Evolutionary conservation across 1,284 basidiomycete genomes (phyloP).

Genomic region (Rhodotorula sp.): DNA sequence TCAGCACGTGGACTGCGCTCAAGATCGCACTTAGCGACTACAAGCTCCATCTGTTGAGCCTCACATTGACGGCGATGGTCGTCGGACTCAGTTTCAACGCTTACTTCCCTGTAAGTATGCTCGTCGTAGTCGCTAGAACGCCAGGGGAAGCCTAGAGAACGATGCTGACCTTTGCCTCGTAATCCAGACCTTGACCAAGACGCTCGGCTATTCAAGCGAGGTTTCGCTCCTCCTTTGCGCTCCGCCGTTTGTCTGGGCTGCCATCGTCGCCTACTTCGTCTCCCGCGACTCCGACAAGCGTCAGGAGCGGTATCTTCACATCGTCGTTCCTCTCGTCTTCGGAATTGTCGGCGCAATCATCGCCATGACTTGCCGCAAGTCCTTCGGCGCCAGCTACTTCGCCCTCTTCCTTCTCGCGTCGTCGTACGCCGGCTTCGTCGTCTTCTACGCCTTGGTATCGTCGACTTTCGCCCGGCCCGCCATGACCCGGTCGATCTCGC

Average conservation of each 20-base stretch:
- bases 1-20: constrained; percentile 54
- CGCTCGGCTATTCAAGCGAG: constrained; percentile 50
- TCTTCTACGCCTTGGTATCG: constrained; percentile 47
- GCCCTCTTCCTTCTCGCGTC: constrained; percentile 66
- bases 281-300: constrained; percentile 64
- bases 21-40: constrained; percentile 52
- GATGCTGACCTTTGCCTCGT: background rate
- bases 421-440: constrained; percentile 48
- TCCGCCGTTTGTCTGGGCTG: constrained; percentile 47
- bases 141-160: background rate
- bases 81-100: constrained; percentile 57
- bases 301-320: constrained; percentile 53
- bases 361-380: constrained; percentile 48
- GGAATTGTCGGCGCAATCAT: constrained; percentile 58
- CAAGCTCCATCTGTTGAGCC: constrained; percentile 53
- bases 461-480: constrained; percentile 48
- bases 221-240: constrained; percentile 49
- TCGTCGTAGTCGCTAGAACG: background rate
- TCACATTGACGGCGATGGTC: constrained; percentile 42
- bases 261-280: constrained; percentile 56
- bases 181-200: constrained; percentile 56
- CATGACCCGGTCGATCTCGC: constrained; percentile 50
- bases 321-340: constrained; percentile 44
- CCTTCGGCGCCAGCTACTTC: constrained; percentile 48
- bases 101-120: constrained; percentile 48